Evolutionary conservation across 208 protist genomes (phyloP).

Genomic region (Trypanosoma avium): DNA sequence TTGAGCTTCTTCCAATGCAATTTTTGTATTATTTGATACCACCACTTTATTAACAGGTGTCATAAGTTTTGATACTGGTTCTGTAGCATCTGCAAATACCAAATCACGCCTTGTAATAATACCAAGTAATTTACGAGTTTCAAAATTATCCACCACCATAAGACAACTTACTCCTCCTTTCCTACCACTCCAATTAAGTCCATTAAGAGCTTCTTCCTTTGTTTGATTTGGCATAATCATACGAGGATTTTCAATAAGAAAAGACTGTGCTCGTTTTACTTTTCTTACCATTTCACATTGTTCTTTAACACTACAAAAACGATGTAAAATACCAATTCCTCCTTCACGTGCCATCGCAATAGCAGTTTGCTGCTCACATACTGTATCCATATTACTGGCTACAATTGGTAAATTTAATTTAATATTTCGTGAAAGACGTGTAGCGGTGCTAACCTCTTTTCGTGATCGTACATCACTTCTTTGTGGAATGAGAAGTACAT

Average conservation of each 20-base stretch:
- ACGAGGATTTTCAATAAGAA: slow-evolving; percentile 85
- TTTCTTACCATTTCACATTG: slow-evolving; percentile 87
- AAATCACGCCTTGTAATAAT: slow-evolving; percentile 71
- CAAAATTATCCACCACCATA: slow-evolving; percentile 69
- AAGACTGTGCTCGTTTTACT: slow-evolving; percentile 91
- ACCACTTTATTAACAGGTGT: slow-evolving; percentile 59
- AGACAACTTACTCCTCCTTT: slow-evolving; percentile 78
- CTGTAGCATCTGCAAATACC: slow-evolving; percentile 50
- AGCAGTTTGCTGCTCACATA: slow-evolving; percentile 88
- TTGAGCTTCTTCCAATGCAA: slow-evolving; percentile 70
- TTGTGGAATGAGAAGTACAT: slow-evolving; percentile 89
- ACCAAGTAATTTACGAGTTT: slow-evolving; percentile 50
- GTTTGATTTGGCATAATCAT: slow-evolving; percentile 68
- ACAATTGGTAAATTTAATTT: slow-evolving; percentile 82
- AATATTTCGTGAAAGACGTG: slow-evolving; percentile 73
- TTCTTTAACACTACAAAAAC: slow-evolving; percentile 87
- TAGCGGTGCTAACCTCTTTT: slow-evolving; percentile 59
- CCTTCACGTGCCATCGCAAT: slow-evolving; percentile 87
- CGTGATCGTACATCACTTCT: slow-evolving; percentile 68
- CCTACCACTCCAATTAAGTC: slow-evolving; percentile 70
- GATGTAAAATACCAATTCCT: slow-evolving; percentile 89
- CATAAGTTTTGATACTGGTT: slow-evolving; percentile 58
- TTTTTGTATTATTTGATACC: slow-evolving; percentile 44
- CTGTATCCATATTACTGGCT: slow-evolving; percentile 93
- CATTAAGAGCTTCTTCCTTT: slow-evolving; percentile 51